Evolutionary conservation across 78 protist genomes (phyloP), one percentile per base, ranked within the genome.

Genomic region (Dictyostelium brefeldianum): DNA sequence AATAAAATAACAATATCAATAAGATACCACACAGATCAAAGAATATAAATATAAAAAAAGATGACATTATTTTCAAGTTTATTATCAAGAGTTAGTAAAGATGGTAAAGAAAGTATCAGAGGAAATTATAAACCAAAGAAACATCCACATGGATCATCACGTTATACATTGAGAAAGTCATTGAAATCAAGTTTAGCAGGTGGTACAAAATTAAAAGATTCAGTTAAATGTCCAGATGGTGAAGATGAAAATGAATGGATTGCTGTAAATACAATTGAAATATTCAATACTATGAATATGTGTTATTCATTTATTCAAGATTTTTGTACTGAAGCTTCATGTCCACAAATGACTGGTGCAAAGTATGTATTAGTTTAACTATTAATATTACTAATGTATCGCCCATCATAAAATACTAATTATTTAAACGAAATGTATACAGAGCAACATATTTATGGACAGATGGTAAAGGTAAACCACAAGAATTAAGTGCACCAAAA

Each of bases 201-300:
- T 11, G 92, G 92, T 46, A 85, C 92, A n/a, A 12, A 62, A 0
- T 20, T 85, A 9, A 75, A 46, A 62, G 92, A 85, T 22, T 64
- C 80, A 47, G 92, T 85, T 11, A 85, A 75, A 31, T 85, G 92
- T 62, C 92, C 92, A 69, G 83, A 53, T 17, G 83, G 83, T 20
- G 92, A 85, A 77, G 92, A 75, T 46, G 92, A 85, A 75, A 85
- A 85, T 62, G 92, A 85, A 59, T 85, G 92, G 92, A 75, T 85
- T 59, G 92, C 92, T 15, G 78, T 85, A 22, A 54, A 69, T 27
- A 75, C 83, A 14, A 85, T 85, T 31, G 92, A 85, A 59, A 47
- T 27, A 29, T 85, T 74, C 50, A 85, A 85, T 29, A 85, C 79
- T 4, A 75, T 85, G 83, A 85, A 69, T 20, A 46, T 43, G 47